These are phyloP conservation scores for Saccharum hybrid DNA, from an alignment of 202 grass and related monocot species.

Conservation along the genomic window DNA sequence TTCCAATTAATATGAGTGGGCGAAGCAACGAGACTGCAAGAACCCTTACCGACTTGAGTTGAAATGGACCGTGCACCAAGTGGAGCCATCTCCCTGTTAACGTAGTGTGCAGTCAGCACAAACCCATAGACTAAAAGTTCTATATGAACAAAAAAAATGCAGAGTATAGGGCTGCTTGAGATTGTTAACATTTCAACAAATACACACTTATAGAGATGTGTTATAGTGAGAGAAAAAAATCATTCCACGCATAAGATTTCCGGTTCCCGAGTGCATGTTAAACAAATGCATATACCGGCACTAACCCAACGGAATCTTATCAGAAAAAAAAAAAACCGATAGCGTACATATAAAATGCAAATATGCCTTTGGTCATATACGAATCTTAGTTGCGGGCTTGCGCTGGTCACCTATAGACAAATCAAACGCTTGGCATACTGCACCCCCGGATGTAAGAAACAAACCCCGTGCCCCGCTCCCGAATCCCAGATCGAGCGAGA, in stretches of 20 bases:
- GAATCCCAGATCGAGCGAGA: neutral
- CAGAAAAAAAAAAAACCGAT: neutral
- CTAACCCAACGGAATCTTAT: neutral
- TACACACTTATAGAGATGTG: neutral
- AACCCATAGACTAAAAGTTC: constrained; percentile 11
- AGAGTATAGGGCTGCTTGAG: neutral
- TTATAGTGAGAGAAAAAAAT: neutral
- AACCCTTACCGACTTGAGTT: constrained; percentile 70
- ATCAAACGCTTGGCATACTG: neutral
- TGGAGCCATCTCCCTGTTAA: constrained; percentile 56
- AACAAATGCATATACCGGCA: neutral
- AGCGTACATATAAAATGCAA: neutral
- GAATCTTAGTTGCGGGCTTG: neutral
- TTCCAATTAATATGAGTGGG: neutral
- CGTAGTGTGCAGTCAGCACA: constrained; percentile 26
- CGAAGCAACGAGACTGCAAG: neutral
- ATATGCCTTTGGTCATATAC: neutral
- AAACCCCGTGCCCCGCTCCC: neutral
- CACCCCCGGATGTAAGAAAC: neutral
- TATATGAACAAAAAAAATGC: neutral
- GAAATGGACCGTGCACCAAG: constrained; percentile 64
- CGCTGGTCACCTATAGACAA: neutral
- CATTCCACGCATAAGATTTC: neutral
- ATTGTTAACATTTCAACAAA: neutral
- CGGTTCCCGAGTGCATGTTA: neutral